Percentiles rank a stretch among this genome's conserved stretches.
phyloP scores from a whole-genome alignment of 768 basidiomycete species.

The Rhizopogon rudus region DNA sequence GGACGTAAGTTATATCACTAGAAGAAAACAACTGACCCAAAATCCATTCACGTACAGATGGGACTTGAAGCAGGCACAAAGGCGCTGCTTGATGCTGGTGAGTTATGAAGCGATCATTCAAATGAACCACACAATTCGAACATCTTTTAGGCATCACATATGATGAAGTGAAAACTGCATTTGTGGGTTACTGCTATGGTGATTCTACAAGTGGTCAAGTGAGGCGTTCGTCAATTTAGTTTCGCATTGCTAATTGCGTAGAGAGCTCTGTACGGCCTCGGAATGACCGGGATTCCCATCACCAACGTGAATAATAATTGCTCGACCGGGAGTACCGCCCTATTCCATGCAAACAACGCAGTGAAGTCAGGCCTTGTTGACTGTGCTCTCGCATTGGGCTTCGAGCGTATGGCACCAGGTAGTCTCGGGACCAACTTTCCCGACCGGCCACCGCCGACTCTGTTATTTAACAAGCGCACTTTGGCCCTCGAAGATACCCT shows the following conservation, averaged over 20 bases:
- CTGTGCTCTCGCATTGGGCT: slow-evolving; percentile 79
- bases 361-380: slow-evolving; percentile 68
- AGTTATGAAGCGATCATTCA: slow-evolving; percentile 3
- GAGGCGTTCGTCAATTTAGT: slow-evolving; percentile 7
- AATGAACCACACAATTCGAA: neutral
- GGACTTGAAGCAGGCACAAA: slow-evolving; percentile 85
- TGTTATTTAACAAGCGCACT: slow-evolving; percentile 38
- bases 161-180: slow-evolving; percentile 68
- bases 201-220: slow-evolving; percentile 78
- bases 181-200: slow-evolving; percentile 75
- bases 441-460: slow-evolving; percentile 43
- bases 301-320: slow-evolving; percentile 89
- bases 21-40: neutral
- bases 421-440: slow-evolving; percentile 65
- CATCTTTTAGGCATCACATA: slow-evolving; percentile 68
- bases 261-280: slow-evolving; percentile 78
- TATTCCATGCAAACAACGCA: slow-evolving; percentile 67
- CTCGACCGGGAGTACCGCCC: slow-evolving; percentile 74
- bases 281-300: slow-evolving; percentile 79
- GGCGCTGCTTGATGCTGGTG: slow-evolving; percentile 80
- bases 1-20: slow-evolving; percentile 43
- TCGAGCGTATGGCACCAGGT: slow-evolving; percentile 80
- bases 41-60: slow-evolving; percentile 46
- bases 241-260: slow-evolving; percentile 21
- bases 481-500: slow-evolving; percentile 43